A percentile compares a stretch with the other conserved stretches of the same genome.
These are phyloP conservation scores for Fusarium torreyae DNA, from an alignment of 2,329 filamentous ascomycete genomes.

Conservation along the genomic window DNA sequence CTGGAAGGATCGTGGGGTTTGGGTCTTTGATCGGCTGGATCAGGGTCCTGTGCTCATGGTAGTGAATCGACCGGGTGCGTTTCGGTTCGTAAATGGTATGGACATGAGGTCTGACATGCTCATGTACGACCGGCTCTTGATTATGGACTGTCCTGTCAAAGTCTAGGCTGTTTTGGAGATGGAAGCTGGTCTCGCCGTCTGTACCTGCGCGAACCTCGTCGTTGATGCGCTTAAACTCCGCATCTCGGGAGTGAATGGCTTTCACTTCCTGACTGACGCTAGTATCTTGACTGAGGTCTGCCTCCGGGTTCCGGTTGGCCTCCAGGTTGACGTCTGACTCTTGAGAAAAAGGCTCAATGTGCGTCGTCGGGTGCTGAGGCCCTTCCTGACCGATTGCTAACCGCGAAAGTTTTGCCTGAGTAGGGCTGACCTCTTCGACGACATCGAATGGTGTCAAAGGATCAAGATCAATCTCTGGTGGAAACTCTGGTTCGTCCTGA, in stretches of 20 bases:
- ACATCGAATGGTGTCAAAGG: slow-evolving; percentile 18
- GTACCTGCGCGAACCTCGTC: slow-evolving; percentile 17
- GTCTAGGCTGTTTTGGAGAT: slow-evolving; percentile 32
- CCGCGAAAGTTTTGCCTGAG: slow-evolving; percentile 16
- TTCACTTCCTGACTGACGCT: slow-evolving; percentile 4
- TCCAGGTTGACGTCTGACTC: slow-evolving; percentile 22
- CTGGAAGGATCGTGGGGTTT: slow-evolving; percentile 40
- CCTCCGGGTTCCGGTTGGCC: slow-evolving; percentile 13
- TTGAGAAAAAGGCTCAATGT: slow-evolving; percentile 13
- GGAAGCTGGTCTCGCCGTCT: slow-evolving; percentile 26
- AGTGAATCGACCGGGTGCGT: slow-evolving; percentile 45
- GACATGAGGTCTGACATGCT: slow-evolving; percentile 38
- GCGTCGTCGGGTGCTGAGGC: slow-evolving; percentile 4
- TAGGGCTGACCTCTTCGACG: neutral
- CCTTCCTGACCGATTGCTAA: slow-evolving; percentile 26
- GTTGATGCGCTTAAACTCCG: slow-evolving; percentile 36
- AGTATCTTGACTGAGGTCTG: slow-evolving; percentile 14
- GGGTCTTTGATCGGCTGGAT: slow-evolving; percentile 49
- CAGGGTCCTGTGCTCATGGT: slow-evolving; percentile 41
- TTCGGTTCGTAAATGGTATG: slow-evolving; percentile 42
- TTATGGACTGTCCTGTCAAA: slow-evolving; percentile 43
- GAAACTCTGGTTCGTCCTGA: slow-evolving; percentile 12
- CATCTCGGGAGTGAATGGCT: slow-evolving; percentile 8
- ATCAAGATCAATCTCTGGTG: slow-evolving; percentile 13
- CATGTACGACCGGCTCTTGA: slow-evolving; percentile 36